Evolutionary conservation across 495 filamentous ascomycete genomes (phyloP).

Genomic region (Darksidea phi): DNA sequence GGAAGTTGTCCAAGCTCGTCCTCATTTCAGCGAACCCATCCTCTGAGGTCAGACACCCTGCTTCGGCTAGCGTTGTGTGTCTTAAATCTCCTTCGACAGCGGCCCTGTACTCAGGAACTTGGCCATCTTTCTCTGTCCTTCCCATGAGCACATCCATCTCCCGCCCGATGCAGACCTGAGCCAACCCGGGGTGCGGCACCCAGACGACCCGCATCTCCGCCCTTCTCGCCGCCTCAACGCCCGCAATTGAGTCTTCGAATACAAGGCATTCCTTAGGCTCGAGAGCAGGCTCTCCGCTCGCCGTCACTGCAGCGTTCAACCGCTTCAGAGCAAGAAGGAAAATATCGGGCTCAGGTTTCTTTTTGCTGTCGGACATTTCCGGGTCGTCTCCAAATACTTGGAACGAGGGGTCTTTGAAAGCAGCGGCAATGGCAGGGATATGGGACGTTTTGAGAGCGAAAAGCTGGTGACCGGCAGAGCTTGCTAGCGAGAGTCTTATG

Average conservation of each 20-base stretch:
- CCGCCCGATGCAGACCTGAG: conserved; percentile 35
- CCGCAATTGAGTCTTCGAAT: conserved; percentile 49
- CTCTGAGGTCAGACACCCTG: too few relatives aligned
- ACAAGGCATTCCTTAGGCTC: conserved; percentile 46
- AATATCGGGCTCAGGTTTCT: conserved; percentile 47
- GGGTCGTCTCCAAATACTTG: conserved; percentile 45
- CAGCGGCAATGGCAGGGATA: conserved; percentile 1
- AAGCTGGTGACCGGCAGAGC: conserved; percentile 13
- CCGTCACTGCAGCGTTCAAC: conserved; percentile 35
- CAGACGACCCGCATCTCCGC: conserved; percentile 51
- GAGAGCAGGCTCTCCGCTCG: conserved; percentile 26
- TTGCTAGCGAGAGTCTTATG: conserved; percentile 17
- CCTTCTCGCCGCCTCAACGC: conserved; percentile 48
- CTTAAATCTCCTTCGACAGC: too few relatives aligned
- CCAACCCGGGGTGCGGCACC: conserved; percentile 45
- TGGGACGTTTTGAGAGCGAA: conserved; percentile 23
- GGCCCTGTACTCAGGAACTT: not conserved
- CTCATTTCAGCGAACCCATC: too few relatives aligned
- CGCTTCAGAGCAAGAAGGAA: conserved; percentile 44
- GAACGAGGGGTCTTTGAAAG: conserved; percentile 18
- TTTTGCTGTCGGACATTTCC: conserved; percentile 32
- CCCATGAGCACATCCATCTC: conserved; percentile 43
- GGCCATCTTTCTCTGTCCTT: conserved; percentile 24
- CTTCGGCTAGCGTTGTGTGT: too few relatives aligned
- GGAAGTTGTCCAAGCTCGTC: too few relatives aligned